Conservation (phyloP, 176 grass and related monocot genomes). For the Ampelocalamus luodianensis region DNA sequence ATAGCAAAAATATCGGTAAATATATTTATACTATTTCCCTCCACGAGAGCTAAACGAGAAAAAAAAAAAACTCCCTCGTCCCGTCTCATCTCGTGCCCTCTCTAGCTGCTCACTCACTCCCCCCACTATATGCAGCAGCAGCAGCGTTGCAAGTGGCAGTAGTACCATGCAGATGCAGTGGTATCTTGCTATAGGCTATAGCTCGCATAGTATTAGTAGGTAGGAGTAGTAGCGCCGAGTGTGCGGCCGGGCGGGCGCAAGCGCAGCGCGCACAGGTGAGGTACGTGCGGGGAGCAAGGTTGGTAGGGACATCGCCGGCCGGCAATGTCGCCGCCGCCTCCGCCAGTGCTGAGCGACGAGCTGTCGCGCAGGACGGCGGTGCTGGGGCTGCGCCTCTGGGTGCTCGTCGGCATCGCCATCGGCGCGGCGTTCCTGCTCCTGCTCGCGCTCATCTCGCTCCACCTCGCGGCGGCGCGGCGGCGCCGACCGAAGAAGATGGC, state of each 20-base stretch:
- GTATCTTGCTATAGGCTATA: neutral
- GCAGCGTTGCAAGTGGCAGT: neutral
- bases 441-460: conserved; percentile 71
- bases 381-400: conserved; percentile 88
- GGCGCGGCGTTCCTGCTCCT: conserved; percentile 82
- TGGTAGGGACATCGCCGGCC: neutral
- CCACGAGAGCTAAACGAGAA: too few species aligned
- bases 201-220: neutral
- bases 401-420: conserved; percentile 75
- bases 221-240: conserved; percentile 13
- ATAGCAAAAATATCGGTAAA: too few species aligned
- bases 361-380: conserved; percentile 72
- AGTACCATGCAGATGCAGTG: conserved; percentile 48
- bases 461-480: conserved; percentile 57
- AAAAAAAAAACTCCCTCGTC: neutral
- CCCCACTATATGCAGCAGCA: conserved; percentile 18
- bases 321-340: conserved; percentile 45
- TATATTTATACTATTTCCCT: too few species aligned
- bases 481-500: conserved; percentile 33
- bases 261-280: neutral
- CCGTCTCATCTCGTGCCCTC: neutral
- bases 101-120: neutral
- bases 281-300: neutral
- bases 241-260: neutral
- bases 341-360: conserved; percentile 68